phyloP scores from a whole-genome alignment of 2,329 filamentous ascomycete species.

The Sclerotinia glacialis region DNA sequence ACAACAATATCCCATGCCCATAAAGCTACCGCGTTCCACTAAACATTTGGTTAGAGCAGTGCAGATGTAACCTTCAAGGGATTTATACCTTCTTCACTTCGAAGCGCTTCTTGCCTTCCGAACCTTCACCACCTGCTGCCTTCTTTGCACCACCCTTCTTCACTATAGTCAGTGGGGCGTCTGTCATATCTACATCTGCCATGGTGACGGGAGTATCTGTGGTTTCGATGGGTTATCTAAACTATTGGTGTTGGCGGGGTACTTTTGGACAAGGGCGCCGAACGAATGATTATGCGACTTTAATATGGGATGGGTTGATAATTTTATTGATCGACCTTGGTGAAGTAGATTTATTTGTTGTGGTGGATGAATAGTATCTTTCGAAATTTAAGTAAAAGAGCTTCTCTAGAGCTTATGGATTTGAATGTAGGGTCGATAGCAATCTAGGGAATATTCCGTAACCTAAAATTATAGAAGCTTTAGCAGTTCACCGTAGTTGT shows the following conservation, averaged over 20 bases:
- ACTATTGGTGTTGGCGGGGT: conserved; percentile 28
- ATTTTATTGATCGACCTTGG: background rate
- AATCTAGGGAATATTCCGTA: background rate
- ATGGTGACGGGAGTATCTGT: conserved; percentile 49
- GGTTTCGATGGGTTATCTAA: conserved; percentile 3
- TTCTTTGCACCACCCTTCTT: conserved; percentile 54
- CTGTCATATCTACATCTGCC: conserved; percentile 97
- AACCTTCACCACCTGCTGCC: conserved; percentile 49
- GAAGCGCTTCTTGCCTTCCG: conserved; percentile 86
- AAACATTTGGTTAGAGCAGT: conserved; percentile 22
- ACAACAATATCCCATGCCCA: conserved; percentile 99
- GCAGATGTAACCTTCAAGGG: background rate
- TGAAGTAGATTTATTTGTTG: background rate
- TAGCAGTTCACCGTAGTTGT: background rate
- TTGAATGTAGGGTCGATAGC: background rate
- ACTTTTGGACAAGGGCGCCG: conserved; percentile 17
- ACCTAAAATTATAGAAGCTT: background rate
- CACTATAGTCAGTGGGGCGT: conserved; percentile 61
- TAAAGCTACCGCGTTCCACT: conserved; percentile 98
- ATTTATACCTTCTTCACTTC: conserved; percentile 90
- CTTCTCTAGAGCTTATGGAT: background rate
- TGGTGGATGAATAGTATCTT: background rate
- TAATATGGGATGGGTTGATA: background rate
- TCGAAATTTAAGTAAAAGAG: background rate
- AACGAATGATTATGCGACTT: conserved; percentile 4